These are phyloP conservation scores for Saturnispora galanensis DNA, from an alignment of 805 yeast genomes.

Conservation along the genomic window DNA sequence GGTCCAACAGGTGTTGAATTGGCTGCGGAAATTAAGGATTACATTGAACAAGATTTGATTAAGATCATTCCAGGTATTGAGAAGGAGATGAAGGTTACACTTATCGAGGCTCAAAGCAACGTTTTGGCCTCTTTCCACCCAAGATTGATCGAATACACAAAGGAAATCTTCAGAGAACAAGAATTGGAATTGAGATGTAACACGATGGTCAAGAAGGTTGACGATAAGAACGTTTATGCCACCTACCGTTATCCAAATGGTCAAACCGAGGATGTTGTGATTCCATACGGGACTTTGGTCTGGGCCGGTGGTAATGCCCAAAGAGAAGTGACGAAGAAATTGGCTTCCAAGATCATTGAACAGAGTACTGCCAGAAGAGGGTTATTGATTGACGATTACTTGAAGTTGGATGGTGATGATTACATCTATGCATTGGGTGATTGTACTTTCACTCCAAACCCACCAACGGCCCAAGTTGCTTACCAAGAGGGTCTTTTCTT, in stretches of 20 bases:
- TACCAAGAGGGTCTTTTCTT: constrained; percentile 85
- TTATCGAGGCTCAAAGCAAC: constrained; percentile 87
- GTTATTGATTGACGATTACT: constrained; percentile 69
- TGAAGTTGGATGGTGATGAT: constrained; percentile 77
- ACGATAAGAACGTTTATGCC: constrained; percentile 59
- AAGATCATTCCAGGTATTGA: constrained; percentile 86
- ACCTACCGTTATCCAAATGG: constrained; percentile 62
- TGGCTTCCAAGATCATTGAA: constrained; percentile 60
- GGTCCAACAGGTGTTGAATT: constrained; percentile 99
- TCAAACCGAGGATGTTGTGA: constrained; percentile 39
- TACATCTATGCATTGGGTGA: constrained; percentile 84
- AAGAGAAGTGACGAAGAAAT: constrained; percentile 59
- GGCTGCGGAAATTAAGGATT: constrained; percentile 94
- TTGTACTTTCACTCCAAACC: constrained; percentile 83
- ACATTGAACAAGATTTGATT: constrained; percentile 79
- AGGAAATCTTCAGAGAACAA: constrained; percentile 55
- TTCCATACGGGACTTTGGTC: constrained; percentile 87
- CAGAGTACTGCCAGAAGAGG: constrained; percentile 88
- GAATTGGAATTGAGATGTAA: constrained; percentile 69
- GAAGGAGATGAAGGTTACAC: constrained; percentile 69
- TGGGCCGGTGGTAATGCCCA: constrained; percentile 98
- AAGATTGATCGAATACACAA: constrained; percentile 67
- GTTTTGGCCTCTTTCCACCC: constrained; percentile 69
- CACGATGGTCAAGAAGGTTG: constrained; percentile 84
- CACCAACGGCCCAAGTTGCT: constrained; percentile 98